These are phyloP conservation scores for Pyricularia pennisetigena DNA, from an alignment of 2,329 filamentous ascomycete genomes.

Conservation along the genomic window DNA sequence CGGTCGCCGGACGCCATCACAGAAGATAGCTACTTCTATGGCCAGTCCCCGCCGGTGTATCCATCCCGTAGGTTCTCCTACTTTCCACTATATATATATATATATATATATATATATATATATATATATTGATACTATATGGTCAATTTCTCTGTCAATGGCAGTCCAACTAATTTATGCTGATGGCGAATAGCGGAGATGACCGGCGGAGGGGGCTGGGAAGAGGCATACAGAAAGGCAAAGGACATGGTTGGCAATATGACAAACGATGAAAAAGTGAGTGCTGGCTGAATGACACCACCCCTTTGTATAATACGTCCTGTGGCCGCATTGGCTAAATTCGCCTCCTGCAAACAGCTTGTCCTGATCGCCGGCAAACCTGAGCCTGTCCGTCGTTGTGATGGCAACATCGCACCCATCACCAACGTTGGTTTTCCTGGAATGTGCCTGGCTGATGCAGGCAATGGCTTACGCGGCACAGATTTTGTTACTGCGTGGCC, in stretches of 20 bases:
- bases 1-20: constrained; percentile 18
- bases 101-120: no score
- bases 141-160: not conserved
- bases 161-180: not conserved
- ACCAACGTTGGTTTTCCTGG: constrained; percentile 29
- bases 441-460: constrained; percentile 34
- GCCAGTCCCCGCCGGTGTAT: constrained; percentile 38
- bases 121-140: not conserved
- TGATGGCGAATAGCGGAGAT: constrained; percentile 28
- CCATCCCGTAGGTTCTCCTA: constrained; percentile 33
- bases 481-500: constrained; percentile 33
- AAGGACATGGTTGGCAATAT: constrained; percentile 58
- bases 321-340: not conserved
- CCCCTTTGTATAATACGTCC: constrained; percentile 10
- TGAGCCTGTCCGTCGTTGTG: constrained; percentile 33
- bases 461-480: constrained; percentile 30
- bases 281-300: not conserved
- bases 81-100: no score
- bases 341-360: constrained; percentile 31
- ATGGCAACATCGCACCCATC: constrained; percentile 31
- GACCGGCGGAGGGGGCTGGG: constrained; percentile 56
- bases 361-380: constrained; percentile 64
- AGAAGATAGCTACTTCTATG: constrained; percentile 36
- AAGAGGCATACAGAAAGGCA: constrained; percentile 56
- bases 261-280: constrained; percentile 62